Conservation (phyloP, 345 rosid genomes). For the Pistacia vera region DNA sequence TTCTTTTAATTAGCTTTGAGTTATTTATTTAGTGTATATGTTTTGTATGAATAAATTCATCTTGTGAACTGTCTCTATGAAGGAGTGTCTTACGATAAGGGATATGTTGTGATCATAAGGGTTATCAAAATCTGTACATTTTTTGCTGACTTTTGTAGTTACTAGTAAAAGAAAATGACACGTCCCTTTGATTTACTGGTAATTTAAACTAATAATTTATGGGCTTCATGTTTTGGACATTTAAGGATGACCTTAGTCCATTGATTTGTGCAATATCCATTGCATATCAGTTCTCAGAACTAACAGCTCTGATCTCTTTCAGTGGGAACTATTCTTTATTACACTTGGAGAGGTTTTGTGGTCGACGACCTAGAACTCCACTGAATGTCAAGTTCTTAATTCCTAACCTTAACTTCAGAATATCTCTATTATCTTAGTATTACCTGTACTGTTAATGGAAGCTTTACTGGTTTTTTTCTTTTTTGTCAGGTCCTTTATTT, state of each 20-base stretch:
- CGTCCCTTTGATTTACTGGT: neutral
- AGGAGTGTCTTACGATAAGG: neutral
- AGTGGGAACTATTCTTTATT: neutral
- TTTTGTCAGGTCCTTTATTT: too few species aligned
- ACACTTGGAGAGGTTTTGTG: neutral
- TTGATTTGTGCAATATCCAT: neutral
- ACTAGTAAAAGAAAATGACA: neutral
- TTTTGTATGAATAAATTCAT: conserved; percentile 6
- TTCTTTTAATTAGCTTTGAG: neutral
- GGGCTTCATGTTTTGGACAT: neutral
- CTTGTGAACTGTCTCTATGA: neutral
- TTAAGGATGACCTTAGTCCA: neutral
- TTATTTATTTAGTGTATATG: neutral
- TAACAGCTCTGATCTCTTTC: neutral
- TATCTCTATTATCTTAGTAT: too few species aligned
- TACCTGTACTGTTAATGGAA: too few species aligned
- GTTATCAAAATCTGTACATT: neutral
- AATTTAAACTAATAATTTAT: neutral
- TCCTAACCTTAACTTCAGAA: too few species aligned
- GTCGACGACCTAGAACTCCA: neutral
- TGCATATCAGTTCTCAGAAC: neutral
- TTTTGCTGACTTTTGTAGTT: neutral
- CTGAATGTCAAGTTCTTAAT: neutral
- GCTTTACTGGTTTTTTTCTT: too few species aligned
- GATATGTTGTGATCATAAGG: neutral